A percentile compares a stretch with the other conserved stretches of the same genome.
These are phyloP conservation scores for Cryptococcus amylolentus DNA, from an alignment of 1,284 basidiomycete species.

Conservation along the genomic window DNA sequence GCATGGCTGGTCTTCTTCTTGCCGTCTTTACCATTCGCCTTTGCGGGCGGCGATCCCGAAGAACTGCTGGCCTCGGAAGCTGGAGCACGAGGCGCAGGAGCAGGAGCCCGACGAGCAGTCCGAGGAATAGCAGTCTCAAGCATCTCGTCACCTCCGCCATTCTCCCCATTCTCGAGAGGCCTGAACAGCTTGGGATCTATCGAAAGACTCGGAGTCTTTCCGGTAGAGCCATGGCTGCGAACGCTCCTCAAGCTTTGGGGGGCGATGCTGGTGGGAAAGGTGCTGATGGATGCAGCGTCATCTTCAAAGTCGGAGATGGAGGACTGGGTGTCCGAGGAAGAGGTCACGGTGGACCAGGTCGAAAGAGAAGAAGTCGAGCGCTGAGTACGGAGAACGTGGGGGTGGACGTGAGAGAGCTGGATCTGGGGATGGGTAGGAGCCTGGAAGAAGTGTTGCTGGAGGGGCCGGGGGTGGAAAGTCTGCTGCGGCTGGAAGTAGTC, in stretches of 20 bases:
- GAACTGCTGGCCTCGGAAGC: not conserved
- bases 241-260: not conserved
- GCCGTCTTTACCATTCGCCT: slow-evolving; percentile 4
- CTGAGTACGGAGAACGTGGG: slow-evolving; percentile 12
- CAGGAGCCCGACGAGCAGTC: not conserved
- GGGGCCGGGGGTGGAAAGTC: not conserved
- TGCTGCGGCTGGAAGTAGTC: too few relatives aligned
- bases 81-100: not conserved
- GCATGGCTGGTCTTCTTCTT: slow-evolving; percentile 40
- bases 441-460: not conserved
- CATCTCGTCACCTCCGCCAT: slow-evolving; percentile 8
- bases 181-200: slow-evolving; percentile 30
- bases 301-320: slow-evolving; percentile 5
- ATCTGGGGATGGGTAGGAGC: not conserved
- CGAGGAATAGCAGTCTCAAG: slow-evolving; percentile 12
- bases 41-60: not conserved
- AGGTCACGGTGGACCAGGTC: slow-evolving; percentile 17
- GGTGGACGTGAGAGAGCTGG: not conserved
- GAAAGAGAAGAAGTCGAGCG: slow-evolving; percentile 21
- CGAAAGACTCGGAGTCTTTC: slow-evolving; percentile 13
- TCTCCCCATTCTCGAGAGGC: slow-evolving; percentile 7
- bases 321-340: not conserved
- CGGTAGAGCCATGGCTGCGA: not conserved
- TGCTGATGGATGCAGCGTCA: not conserved
- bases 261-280: not conserved